These are phyloP conservation scores for Fonsecaea pugnacius DNA, from an alignment of 2,329 filamentous ascomycete species.

Conservation along the genomic window DNA sequence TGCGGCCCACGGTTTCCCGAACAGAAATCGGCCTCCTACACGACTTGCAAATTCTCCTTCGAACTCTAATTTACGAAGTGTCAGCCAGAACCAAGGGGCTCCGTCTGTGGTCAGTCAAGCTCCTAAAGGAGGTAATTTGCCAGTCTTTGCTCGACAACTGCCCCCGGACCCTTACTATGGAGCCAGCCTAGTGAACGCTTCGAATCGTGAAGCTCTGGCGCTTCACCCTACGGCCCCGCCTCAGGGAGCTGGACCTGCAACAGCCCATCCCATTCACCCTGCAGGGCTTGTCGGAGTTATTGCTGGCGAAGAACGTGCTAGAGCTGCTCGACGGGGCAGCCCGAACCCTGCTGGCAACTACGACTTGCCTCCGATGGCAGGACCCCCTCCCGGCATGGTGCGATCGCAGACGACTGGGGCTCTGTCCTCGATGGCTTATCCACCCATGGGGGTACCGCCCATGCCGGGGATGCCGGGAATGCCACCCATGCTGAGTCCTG, in stretches of 20 bases:
- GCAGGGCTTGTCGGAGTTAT: constrained; percentile 88
- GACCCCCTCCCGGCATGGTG: constrained; percentile 40
- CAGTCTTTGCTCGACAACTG: constrained; percentile 79
- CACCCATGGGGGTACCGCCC: constrained; percentile 30
- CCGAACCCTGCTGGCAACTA: constrained; percentile 63
- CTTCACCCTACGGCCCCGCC: constrained; percentile 57
- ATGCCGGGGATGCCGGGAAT: constrained; percentile 24
- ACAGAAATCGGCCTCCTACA: constrained; percentile 74
- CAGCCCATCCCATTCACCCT: constrained; percentile 56
- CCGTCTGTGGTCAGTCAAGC: constrained; percentile 56
- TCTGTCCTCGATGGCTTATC: constrained; percentile 36
- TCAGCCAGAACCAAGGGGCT: constrained; percentile 57
- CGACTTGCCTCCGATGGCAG: constrained; percentile 41
- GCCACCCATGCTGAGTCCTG: constrained; percentile 55
- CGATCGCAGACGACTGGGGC: constrained; percentile 47
- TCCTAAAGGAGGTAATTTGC: constrained; percentile 61
- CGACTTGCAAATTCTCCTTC: constrained; percentile 68
- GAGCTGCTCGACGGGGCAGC: constrained; percentile 77
- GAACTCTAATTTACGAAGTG: constrained; percentile 65
- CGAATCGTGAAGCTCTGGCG: constrained; percentile 74
- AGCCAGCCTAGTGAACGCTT: constrained; percentile 72
- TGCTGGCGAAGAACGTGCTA: constrained; percentile 78
- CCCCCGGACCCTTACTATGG: constrained; percentile 85
- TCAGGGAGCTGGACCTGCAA: constrained; percentile 33
- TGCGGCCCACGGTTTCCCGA: constrained; percentile 85